Base-by-base conservation (phyloP, 306 rosid species). In the Styphnolobium japonicum region DNA sequence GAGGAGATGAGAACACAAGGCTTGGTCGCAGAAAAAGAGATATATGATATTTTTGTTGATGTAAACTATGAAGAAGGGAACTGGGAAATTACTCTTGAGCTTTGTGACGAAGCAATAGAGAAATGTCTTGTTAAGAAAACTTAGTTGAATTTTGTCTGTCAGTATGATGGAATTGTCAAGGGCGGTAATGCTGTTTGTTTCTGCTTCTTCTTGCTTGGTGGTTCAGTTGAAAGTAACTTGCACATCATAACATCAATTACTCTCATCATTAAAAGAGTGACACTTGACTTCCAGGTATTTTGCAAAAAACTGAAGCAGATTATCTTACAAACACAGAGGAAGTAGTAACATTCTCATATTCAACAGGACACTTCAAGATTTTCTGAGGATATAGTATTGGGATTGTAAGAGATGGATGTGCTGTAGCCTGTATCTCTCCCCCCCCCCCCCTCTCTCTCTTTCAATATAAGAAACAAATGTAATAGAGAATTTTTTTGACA, bases 81-180 rank as follows among this genome's bases (percentile, higher is more conserved):
- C 83, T 66, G 88, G 86, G 94, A 89, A 49, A 62, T 52, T 49
- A 84, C 93, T 43, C 97, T 94, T 40, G 85, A 88, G 80, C 97
- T 94, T 72, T 94, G 97, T 74, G 97, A 94, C 80, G 94, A 92
- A 80, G 88, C 94, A 15, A 90, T 92, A 46, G 98, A 94, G 85
- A 88, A 90, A 76, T 90, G 87, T 88, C 93, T 89, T 68, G 89
- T 56, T 57, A 43, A 80, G 76, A 67, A 67, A 61, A 48, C 78
- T 9, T 87, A 85, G 86, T 52, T 53, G 74, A 82, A 63, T 57
- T 48, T 75, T 76, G 45, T 76, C 29, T 57, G 29, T 12, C 60
- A 61, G 25, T 75, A 22, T 63, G 84, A 79, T 58, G 29, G 80
- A 72, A 66, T 60, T 77, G 1, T 51, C 55, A 0, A 42, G 43